phyloP scores from a whole-genome alignment of 345 rosid species.

The Citrus mangshanensis region DNA sequence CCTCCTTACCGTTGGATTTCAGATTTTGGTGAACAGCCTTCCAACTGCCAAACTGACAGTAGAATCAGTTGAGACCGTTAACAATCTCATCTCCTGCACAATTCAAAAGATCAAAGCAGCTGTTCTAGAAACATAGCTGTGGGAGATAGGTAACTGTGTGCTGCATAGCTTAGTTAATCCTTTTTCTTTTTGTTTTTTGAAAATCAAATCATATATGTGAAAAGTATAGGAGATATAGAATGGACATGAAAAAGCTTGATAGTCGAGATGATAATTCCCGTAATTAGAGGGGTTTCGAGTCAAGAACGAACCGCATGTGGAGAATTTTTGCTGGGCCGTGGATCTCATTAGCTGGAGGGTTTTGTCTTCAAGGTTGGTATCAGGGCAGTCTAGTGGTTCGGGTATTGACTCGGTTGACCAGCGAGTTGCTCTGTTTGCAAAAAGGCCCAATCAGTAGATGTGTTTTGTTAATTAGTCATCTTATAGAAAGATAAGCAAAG shows the following conservation, averaged over 20 bases:
- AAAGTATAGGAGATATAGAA: constrained; percentile 9
- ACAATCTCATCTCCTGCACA: constrained; percentile 57
- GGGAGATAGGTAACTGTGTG: not conserved
- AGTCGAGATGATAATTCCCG: not conserved
- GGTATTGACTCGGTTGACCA: constrained; percentile 37
- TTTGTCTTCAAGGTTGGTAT: not conserved
- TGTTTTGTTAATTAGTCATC: not conserved
- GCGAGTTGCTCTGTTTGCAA: constrained; percentile 1
- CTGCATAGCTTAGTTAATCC: not conserved
- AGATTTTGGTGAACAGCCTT: constrained; percentile 48
- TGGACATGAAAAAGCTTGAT: not conserved
- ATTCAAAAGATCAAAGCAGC: constrained; percentile 56
- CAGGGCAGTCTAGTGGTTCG: constrained; percentile 31
- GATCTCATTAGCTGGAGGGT: not conserved
- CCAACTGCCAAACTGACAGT: constrained; percentile 44
- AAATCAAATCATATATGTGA: not conserved
- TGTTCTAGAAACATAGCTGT: constrained; percentile 22
- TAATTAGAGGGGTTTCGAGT: constrained; percentile 22
- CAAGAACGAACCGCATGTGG: constrained; percentile 44
- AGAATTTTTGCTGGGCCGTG: not conserved
- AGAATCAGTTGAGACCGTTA: constrained; percentile 59
- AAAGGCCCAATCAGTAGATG: not conserved
- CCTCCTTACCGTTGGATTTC: constrained; percentile 54
- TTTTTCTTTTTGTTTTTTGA: not conserved
- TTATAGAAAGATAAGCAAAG: not conserved